phyloP scores from a whole-genome alignment of 345 rosid genomes.

The Hirschfeldia incana region DNA sequence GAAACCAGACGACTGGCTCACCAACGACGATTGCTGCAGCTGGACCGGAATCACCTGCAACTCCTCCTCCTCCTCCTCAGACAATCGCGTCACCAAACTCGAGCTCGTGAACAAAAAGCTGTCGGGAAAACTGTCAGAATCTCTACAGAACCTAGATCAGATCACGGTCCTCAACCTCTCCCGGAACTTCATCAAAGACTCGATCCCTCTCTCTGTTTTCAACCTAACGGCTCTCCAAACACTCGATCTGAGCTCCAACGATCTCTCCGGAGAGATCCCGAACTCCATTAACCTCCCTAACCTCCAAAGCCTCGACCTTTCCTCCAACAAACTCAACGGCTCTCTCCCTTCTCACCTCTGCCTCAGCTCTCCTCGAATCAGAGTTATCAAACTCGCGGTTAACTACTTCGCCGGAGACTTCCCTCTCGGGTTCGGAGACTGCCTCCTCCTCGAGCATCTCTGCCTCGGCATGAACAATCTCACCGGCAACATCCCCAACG shows the following conservation, averaged over 20 bases:
- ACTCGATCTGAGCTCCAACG: conserved; percentile 67
- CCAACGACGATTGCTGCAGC: conserved; percentile 47
- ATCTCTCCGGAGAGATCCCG: conserved; percentile 52
- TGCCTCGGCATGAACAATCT: conserved; percentile 66
- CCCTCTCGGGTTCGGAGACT: conserved; percentile 47
- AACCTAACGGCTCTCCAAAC: conserved; percentile 41
- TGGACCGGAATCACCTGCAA: conserved; percentile 55
- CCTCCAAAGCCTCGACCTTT: conserved; percentile 46
- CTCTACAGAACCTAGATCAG: conserved; percentile 48
- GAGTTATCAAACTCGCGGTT: conserved; percentile 42
- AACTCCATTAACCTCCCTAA: conserved; percentile 46
- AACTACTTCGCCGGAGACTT: conserved; percentile 62
- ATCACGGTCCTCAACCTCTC: conserved; percentile 63
- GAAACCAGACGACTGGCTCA: conserved; percentile 47
- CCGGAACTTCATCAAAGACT: conserved; percentile 46
- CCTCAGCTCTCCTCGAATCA: conserved; percentile 44
- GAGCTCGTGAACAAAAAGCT: conserved; percentile 47
- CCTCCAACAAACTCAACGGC: conserved; percentile 48
- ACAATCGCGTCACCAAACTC: conserved; percentile 43
- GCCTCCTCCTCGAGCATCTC: conserved; percentile 50
- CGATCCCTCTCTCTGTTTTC: conserved; percentile 58
- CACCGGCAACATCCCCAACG: conserved; percentile 52
- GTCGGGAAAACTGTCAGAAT: conserved; percentile 50
- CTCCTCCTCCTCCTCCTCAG: no score
- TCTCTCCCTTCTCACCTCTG: conserved; percentile 59